Base-by-base conservation (phyloP, 495 filamentous ascomycete species). In the Xylaria sp. region DNA sequence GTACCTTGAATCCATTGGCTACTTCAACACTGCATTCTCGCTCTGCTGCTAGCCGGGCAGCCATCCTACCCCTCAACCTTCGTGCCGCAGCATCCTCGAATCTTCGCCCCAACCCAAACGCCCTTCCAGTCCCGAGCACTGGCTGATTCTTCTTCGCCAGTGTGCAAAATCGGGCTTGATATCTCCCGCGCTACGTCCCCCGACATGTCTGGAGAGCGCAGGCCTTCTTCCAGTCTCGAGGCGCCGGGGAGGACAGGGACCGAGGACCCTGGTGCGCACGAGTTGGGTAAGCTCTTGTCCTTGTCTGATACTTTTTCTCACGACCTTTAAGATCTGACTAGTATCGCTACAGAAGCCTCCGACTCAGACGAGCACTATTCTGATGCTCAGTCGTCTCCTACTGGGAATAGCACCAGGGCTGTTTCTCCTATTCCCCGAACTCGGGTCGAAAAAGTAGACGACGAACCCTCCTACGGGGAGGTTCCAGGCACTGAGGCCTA, bases 331-430 rank as follows among this genome's bases (percentile, higher is more conserved):
- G 12, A 35, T 35, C 69, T 71, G 29, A 71, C 40, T 8, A 11
- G 15, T 43, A 17, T 14, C 35, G 31, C 5, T 55, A 53, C 70
- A 88, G 89, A 86, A 79, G 86, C 83, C 59, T 92, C 92, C 24
- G 91, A 91, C 68, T 92, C 90, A 55, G 93, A 97, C 35, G 94
- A 97, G 62, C 93, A 97, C 81, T 97, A 94, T 80, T 94, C 94
- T 61, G 94, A 97, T 85, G 94, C 94, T 71, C 91, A 89, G 68
- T 92, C 95, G 80, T 92, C 89, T 71, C 83, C 81, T 65, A 77
- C 81, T 65, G 77, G 74, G 86, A 87, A 62, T 88, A 77, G 71
- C 48, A 87, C 64, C 83, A 85, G 71, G 85, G 85, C 68, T 81
- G 84, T 76, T 62, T 86, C 84, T 17, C 89, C 92, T 40, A 90